phyloP scores from a whole-genome alignment of 169 alveolate genomes.

The Ichthyophthirius multifiliis region DNA sequence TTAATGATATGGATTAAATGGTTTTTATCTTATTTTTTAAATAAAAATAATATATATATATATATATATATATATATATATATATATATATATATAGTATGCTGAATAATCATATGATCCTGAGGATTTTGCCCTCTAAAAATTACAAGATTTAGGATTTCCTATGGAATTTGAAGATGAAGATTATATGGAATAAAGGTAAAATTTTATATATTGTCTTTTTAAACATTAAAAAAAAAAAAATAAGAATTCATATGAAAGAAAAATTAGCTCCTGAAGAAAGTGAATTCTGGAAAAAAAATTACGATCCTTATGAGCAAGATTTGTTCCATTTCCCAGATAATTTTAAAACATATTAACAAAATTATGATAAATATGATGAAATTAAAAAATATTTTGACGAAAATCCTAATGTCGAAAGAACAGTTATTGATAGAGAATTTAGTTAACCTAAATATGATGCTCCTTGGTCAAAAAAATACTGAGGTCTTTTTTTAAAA shows the following conservation, averaged over 20 bases:
- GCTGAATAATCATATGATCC: neutral
- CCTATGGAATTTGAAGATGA: slow-evolving; percentile 46
- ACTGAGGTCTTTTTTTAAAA: too few species aligned
- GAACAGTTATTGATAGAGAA: neutral
- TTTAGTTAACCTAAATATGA: neutral
- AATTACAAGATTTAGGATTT: slow-evolving; percentile 36
- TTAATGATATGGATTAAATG: slow-evolving; percentile 24
- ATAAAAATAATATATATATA: neutral
- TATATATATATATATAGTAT: neutral
- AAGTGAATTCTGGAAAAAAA: slow-evolving; percentile 16
- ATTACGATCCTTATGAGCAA: slow-evolving; percentile 32
- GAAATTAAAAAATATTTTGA: slow-evolving; percentile 39
- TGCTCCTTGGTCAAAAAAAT: neutral
- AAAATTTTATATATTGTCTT: neutral
- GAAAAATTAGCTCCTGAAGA: slow-evolving; percentile 10
- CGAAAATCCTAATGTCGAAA: slow-evolving; percentile 31
- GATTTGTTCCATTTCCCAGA: slow-evolving; percentile 39
- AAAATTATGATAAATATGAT: slow-evolving; percentile 24
- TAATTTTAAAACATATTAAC: slow-evolving; percentile 25
- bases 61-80: neutral
- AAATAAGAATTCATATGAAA: slow-evolving; percentile 32
- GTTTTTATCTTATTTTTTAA: neutral
- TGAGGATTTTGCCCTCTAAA: slow-evolving; percentile 17
- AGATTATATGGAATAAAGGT: slow-evolving; percentile 43
- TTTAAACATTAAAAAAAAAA: too few species aligned